Conservation (phyloP, 208 protist species). For the Trypanosoma brucei region DNA sequence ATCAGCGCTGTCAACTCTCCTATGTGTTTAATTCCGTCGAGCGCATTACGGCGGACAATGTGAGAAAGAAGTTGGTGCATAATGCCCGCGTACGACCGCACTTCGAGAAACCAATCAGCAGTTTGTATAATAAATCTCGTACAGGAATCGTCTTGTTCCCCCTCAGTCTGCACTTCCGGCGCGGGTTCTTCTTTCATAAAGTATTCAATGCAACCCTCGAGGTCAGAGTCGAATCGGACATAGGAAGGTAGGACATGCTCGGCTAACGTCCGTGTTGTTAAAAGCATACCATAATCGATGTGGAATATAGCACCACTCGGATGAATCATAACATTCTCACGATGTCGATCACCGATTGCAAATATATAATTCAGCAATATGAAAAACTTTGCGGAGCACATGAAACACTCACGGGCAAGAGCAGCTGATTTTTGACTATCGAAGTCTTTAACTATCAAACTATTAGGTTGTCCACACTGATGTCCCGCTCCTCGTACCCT, state of each 20-base stretch:
- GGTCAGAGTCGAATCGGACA: constrained; percentile 27
- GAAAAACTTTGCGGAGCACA: constrained; percentile 78
- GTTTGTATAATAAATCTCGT: constrained; percentile 45
- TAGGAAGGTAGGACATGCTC: constrained; percentile 29
- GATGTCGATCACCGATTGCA: constrained; percentile 77
- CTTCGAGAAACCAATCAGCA: constrained; percentile 64
- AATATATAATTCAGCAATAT: constrained; percentile 83
- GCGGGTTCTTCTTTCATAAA: constrained; percentile 17
- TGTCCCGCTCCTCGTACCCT: neutral
- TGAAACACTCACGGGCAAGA: constrained; percentile 34
- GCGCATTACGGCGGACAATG: constrained; percentile 34
- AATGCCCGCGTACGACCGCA: constrained; percentile 49
- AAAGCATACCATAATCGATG: constrained; percentile 80
- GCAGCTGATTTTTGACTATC: neutral
- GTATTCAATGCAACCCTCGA: constrained; percentile 24
- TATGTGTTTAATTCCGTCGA: constrained; percentile 17
- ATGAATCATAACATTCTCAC: constrained; percentile 77
- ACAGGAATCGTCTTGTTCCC: constrained; percentile 15
- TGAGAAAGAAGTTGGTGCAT: constrained; percentile 64
- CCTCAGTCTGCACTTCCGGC: neutral
- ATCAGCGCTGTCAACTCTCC: constrained; percentile 19
- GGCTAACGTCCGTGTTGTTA: constrained; percentile 52
- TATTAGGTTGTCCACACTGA: no score
- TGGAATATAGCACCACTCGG: constrained; percentile 68
- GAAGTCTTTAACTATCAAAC: no score